These are phyloP conservation scores for Voacanga thouarsii DNA, from an alignment of 257 asterid species.

Conservation along the genomic window DNA sequence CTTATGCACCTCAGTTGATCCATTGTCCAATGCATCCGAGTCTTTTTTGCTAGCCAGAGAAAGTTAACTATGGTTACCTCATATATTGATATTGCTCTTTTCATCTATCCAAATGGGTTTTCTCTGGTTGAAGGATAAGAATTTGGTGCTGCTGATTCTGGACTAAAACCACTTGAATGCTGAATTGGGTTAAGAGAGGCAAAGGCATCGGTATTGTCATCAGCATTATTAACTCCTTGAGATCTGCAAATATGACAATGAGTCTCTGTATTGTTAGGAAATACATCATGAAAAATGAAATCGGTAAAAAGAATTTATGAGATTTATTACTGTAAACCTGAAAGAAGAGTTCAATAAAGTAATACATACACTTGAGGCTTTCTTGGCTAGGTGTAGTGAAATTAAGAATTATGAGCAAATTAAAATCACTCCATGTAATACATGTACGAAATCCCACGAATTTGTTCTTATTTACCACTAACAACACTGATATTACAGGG, in stretches of 20 bases:
- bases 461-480: neutral
- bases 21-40: neutral
- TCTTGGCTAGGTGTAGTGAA: neutral
- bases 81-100: neutral
- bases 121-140: slow-evolving; percentile 43
- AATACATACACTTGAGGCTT: neutral
- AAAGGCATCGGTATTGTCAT: slow-evolving; percentile 43
- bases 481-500: neutral
- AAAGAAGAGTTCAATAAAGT: neutral
- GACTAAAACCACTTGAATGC: slow-evolving; percentile 30
- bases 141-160: slow-evolving; percentile 26
- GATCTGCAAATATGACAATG: slow-evolving; percentile 37
- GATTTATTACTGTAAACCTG: neutral
- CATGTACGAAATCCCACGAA: neutral
- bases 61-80: neutral
- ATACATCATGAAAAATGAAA: neutral
- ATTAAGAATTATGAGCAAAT: neutral
- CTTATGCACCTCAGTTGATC: neutral
- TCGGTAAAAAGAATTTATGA: neutral
- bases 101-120: slow-evolving; percentile 68
- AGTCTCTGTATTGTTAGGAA: neutral
- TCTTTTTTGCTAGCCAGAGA: neutral
- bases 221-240: slow-evolving; percentile 39
- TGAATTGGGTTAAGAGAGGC: slow-evolving; percentile 55
- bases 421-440: neutral